A percentile compares a stretch with the other conserved stretches of the same genome.
These are phyloP conservation scores for Dendrothele bispora DNA, from an alignment of 768 basidiomycete genomes.

Conservation along the genomic window DNA sequence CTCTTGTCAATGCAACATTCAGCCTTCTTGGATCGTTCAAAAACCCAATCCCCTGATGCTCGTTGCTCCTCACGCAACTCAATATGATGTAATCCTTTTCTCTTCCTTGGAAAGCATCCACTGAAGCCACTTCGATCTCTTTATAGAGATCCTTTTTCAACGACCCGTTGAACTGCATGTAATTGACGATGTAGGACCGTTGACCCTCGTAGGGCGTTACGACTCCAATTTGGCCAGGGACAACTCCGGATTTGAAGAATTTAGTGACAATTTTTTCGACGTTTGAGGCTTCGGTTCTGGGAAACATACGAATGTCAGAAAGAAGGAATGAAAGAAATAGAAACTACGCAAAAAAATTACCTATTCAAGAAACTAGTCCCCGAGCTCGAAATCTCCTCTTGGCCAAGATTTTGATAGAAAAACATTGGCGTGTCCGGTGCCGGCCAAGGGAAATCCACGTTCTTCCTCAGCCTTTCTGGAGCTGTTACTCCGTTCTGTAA, in stretches of 20 bases:
- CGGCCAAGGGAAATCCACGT: slow-evolving; percentile 99
- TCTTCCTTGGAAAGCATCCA: slow-evolving; percentile 98
- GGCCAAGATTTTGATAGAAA: slow-evolving; percentile 99
- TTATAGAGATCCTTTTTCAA: slow-evolving; percentile 99
- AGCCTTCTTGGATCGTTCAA: slow-evolving; percentile 95
- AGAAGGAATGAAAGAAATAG: slow-evolving; percentile 11
- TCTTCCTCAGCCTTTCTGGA: slow-evolving; percentile 94
- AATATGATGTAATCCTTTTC: slow-evolving; percentile 99
- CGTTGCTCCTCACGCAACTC: slow-evolving; percentile 96
- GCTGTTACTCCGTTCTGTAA: slow-evolving; percentile 99
- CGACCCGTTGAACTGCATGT: slow-evolving; percentile 99
- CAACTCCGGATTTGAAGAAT: slow-evolving; percentile 98
- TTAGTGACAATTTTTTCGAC: slow-evolving; percentile 99
- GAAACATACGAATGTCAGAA: background rate
- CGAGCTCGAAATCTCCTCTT: slow-evolving; percentile 98
- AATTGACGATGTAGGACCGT: slow-evolving; percentile 96
- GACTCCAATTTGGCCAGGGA: slow-evolving; percentile 94
- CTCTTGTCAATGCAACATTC: slow-evolving; percentile 95
- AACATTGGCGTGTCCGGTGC: slow-evolving; percentile 98
- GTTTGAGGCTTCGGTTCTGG: slow-evolving; percentile 95
- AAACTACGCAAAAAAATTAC: slow-evolving; percentile 33
- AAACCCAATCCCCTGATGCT: slow-evolving; percentile 99
- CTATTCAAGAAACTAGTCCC: slow-evolving; percentile 98
- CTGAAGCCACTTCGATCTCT: slow-evolving; percentile 98
- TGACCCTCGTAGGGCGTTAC: slow-evolving; percentile 99